Evolutionary conservation across 352 stramenopile species (phyloP).

Genomic region (Phytopythium helicoides): DNA sequence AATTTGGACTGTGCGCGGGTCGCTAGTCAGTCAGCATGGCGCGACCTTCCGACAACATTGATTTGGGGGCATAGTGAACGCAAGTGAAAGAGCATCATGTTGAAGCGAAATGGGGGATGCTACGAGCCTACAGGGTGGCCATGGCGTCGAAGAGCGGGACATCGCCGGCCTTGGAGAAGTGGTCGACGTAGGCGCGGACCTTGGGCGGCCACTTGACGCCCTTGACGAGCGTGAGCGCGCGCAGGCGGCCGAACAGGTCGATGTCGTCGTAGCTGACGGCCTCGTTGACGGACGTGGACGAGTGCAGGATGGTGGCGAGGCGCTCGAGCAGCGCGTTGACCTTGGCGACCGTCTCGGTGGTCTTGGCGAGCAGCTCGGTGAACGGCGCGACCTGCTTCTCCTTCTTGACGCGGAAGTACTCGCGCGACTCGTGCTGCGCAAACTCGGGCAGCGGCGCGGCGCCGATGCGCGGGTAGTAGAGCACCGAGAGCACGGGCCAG

Average conservation of each 20-base stretch:
- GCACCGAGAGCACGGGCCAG: slow-evolving; percentile 22
- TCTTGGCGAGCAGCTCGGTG: slow-evolving; percentile 33
- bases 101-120: no score
- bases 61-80: no score
- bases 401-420: slow-evolving; percentile 55
- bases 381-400: slow-evolving; percentile 43
- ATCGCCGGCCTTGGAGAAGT: slow-evolving; percentile 37
- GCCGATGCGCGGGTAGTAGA: slow-evolving; percentile 44
- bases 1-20: no score
- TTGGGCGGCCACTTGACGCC: slow-evolving; percentile 43
- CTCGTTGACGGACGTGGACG: slow-evolving; percentile 37
- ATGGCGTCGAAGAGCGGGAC: slow-evolving; percentile 47
- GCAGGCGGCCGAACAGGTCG: slow-evolving; percentile 45
- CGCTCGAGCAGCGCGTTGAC: slow-evolving; percentile 36
- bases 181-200: slow-evolving; percentile 43
- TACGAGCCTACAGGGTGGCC: slow-evolving; percentile 40
- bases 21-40: no score
- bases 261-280: slow-evolving; percentile 56
- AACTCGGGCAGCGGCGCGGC: slow-evolving; percentile 46
- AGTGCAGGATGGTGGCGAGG: slow-evolving; percentile 38
- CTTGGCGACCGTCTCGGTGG: slow-evolving; percentile 30
- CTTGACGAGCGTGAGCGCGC: slow-evolving; percentile 54
- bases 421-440: slow-evolving; percentile 33
- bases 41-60: no score
- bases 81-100: no score